These are phyloP conservation scores for Fusarium nematophilum DNA, from an alignment of 2,329 filamentous ascomycete genomes.

Conservation along the genomic window DNA sequence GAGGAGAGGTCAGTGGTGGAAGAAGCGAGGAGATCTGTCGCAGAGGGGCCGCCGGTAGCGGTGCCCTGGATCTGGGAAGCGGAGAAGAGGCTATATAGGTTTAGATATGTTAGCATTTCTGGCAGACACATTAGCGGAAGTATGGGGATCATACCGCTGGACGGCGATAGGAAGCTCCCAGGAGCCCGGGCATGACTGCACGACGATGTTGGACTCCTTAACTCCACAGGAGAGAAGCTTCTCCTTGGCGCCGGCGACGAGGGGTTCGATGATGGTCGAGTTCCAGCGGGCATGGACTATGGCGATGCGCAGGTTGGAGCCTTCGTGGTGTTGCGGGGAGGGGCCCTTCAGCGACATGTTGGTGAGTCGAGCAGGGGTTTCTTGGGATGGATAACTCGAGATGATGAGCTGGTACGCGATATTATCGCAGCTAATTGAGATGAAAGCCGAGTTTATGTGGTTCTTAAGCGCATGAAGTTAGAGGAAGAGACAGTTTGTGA, in stretches of 20 bases:
- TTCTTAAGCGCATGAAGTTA: constrained; percentile 2
- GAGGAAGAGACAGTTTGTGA: constrained; percentile 7
- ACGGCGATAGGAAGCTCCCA: constrained; percentile 95
- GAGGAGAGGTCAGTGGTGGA: constrained; percentile 75
- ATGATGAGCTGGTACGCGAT: constrained; percentile 16
- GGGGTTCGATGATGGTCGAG: constrained; percentile 83
- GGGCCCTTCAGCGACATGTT: constrained; percentile 63
- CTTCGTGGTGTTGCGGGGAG: constrained; percentile 69
- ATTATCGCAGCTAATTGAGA: neutral
- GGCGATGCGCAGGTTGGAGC: constrained; percentile 84
- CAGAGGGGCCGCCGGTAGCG: constrained; percentile 69
- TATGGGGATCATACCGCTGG: constrained; percentile 71
- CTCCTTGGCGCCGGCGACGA: constrained; percentile 83
- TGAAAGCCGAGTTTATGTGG: constrained; percentile 17
- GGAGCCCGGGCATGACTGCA: constrained; percentile 90
- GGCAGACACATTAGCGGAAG: constrained; percentile 4
- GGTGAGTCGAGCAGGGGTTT: neutral
- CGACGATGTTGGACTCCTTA: constrained; percentile 85
- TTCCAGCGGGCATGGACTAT: constrained; percentile 99
- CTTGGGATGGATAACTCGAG: neutral
- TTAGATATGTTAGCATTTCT: constrained; percentile 24
- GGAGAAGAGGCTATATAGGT: constrained; percentile 74
- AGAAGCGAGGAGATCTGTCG: constrained; percentile 80
- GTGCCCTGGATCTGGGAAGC: constrained; percentile 88
- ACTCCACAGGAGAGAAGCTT: constrained; percentile 84